Evolutionary conservation across 345 rosid genomes (phyloP), one percentile per base, ranked within the genome.

Genomic region (Populus pruinosa): DNA sequence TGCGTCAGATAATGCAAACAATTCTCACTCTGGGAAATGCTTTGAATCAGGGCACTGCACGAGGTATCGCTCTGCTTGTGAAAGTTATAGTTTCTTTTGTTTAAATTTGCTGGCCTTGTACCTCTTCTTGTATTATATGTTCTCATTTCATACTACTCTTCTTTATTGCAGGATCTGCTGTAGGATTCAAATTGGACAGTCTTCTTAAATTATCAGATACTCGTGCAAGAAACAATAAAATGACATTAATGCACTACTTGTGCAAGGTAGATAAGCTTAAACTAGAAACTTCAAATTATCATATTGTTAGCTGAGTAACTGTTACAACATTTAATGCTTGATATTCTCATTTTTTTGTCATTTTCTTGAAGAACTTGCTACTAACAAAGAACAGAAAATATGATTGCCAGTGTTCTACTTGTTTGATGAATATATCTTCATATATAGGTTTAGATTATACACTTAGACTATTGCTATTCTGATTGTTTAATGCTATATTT

Each of bases 1-100:
- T 96, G 85, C 98, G 98, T 44, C 99, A 96, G 87, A 83, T 96
- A 88, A 96, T 96, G 99, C 98, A 93, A 85, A 96, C 99, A 56
- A 91, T 96, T 75, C 89, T 96, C 77, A 93, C 98, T 74, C 74
- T 96, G 73, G 99, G 99, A 77, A 96, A 96, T 88, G 99, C 99
- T 84, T 81, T 96, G 82, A 96, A 96, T 86, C 99, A 96, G 74
- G 99, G 99, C 83, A 95, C 99, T 41, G 97, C 94, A 21, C 85
- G 99, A 89, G 99, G 99, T 95, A 78, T 67, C 38, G 75, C 41
- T 33, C 50, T 70, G 39, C 18, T 66, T 13, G 41, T 31, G 21
- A 11, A 29, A 66, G 69, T 16, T 66, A 9, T 27, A 47, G 20
- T 50, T 43, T 69, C 39, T 21, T 67, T 49, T 65, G 21, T 31